Conservation (phyloP, 2,329 filamentous ascomycete genomes). For the Onygenales sp. region DNA sequence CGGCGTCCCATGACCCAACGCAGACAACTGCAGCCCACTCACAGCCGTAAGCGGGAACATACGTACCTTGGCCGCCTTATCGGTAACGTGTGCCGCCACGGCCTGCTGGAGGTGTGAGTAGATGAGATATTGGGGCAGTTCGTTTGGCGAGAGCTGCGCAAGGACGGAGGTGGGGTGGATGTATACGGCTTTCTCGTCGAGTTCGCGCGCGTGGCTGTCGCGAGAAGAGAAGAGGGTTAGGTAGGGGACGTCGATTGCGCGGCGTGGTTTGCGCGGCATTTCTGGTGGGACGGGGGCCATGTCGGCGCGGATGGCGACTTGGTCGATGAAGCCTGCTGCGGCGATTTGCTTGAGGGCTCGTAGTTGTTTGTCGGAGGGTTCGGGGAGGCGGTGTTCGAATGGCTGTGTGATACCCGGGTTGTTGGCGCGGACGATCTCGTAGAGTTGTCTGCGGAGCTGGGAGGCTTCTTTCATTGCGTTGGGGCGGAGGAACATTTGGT, state of each 20-base stretch:
- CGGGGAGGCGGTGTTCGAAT: constrained; percentile 43
- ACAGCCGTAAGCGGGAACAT: constrained; percentile 84
- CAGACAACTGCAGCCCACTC: constrained; percentile 63
- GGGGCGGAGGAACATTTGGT: constrained; percentile 70
- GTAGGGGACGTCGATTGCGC: constrained; percentile 90
- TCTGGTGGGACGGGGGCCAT: constrained; percentile 65
- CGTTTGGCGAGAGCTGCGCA: constrained; percentile 55
- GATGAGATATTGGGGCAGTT: constrained; percentile 78
- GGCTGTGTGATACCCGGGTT: constrained; percentile 42
- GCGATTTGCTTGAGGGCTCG: constrained; percentile 82
- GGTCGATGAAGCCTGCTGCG: constrained; percentile 86
- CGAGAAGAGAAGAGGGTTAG: constrained; percentile 68
- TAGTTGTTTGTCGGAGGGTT: constrained; percentile 58
- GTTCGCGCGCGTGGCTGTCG: constrained; percentile 30
- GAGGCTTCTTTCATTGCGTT: constrained; percentile 82
- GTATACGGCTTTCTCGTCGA: constrained; percentile 62
- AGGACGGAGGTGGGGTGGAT: constrained; percentile 80
- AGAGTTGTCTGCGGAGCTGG: constrained; percentile 75
- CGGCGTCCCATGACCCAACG: constrained; percentile 74
- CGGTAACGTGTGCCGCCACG: constrained; percentile 43
- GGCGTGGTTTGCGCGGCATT: constrained; percentile 57
- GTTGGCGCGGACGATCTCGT: constrained; percentile 66
- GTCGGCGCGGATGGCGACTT: constrained; percentile 86
- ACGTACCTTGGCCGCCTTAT: constrained; percentile 62
- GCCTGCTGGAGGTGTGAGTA: constrained; percentile 76